Evolutionary conservation across 805 yeast genomes (phyloP).

Genomic region (Sungouiozyma intestinalis): DNA sequence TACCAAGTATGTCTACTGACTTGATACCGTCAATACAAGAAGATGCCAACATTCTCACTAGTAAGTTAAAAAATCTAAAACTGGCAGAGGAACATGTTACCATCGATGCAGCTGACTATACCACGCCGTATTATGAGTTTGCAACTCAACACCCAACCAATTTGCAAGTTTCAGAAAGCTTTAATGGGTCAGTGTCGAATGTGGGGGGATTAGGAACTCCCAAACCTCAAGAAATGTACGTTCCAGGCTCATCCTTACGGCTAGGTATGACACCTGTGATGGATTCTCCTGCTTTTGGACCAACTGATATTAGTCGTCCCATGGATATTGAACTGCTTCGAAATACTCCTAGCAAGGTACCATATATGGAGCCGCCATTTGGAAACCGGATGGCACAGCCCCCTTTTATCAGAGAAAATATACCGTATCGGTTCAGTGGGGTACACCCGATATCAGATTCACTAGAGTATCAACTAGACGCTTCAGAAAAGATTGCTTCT

Average conservation of each 20-base stretch:
- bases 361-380: background rate
- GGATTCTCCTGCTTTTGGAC: background rate
- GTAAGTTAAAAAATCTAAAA: slow-evolving; percentile 7
- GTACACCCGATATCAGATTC: slow-evolving; percentile 22
- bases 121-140: slow-evolving; percentile 10
- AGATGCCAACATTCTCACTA: slow-evolving; percentile 7
- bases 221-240: slow-evolving; percentile 16
- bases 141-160: slow-evolving; percentile 11
- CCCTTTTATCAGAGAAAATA: slow-evolving; percentile 11
- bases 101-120: slow-evolving; percentile 9
- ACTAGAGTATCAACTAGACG: slow-evolving; percentile 19
- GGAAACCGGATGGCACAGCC: background rate
- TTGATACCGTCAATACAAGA: slow-evolving; percentile 9
- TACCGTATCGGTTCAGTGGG: slow-evolving; percentile 8
- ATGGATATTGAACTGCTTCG: background rate
- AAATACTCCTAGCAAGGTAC: background rate
- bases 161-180: slow-evolving; percentile 8
- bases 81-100: slow-evolving; percentile 8
- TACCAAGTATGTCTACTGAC: slow-evolving; percentile 6
- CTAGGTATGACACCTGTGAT: slow-evolving; percentile 2
- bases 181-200: slow-evolving; percentile 5
- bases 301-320: background rate
- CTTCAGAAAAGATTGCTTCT: slow-evolving; percentile 23
- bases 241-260: slow-evolving; percentile 7
- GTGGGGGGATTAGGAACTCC: slow-evolving; percentile 5